phyloP scores from a whole-genome alignment of 768 basidiomycete genomes.

The Butyriboletus loyo region DNA sequence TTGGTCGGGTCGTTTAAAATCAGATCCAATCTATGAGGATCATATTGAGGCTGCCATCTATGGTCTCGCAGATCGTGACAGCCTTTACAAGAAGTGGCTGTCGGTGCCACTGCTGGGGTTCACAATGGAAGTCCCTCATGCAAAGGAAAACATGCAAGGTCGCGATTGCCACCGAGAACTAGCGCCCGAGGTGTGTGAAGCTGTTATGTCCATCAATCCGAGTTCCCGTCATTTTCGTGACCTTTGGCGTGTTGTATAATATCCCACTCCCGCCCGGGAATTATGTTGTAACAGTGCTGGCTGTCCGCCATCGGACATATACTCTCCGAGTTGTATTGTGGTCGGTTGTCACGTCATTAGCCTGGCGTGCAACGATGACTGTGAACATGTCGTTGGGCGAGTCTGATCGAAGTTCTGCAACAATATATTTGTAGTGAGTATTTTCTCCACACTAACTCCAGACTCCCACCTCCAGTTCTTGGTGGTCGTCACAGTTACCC shows the following conservation, averaged over 20 bases:
- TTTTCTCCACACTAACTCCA: too few relatives aligned
- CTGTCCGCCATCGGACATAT: conserved; percentile 43
- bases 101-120: too few relatives aligned
- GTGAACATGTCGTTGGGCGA: conserved; percentile 5
- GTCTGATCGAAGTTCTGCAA: neutral
- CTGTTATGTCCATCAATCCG: neutral
- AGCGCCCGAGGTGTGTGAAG: too few relatives aligned
- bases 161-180: too few relatives aligned
- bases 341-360: conserved; percentile 41
- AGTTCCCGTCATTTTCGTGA: conserved; percentile 28
- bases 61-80: too few relatives aligned
- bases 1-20: too few relatives aligned
- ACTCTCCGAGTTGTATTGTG: conserved; percentile 44
- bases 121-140: too few relatives aligned
- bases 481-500: conserved; percentile 10
- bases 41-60: too few relatives aligned
- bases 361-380: conserved; percentile 36
- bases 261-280: conserved; percentile 44
- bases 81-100: too few relatives aligned
- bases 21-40: too few relatives aligned
- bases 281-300: conserved; percentile 49
- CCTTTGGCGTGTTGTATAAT: conserved; percentile 36
- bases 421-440: conserved; percentile 8
- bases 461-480: conserved; percentile 5
- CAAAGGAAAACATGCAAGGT: too few relatives aligned